Evolutionary conservation across 2,329 filamentous ascomycete genomes (phyloP), one percentile per base, ranked within the genome.

Genomic region (Metarhizium sp.): DNA sequence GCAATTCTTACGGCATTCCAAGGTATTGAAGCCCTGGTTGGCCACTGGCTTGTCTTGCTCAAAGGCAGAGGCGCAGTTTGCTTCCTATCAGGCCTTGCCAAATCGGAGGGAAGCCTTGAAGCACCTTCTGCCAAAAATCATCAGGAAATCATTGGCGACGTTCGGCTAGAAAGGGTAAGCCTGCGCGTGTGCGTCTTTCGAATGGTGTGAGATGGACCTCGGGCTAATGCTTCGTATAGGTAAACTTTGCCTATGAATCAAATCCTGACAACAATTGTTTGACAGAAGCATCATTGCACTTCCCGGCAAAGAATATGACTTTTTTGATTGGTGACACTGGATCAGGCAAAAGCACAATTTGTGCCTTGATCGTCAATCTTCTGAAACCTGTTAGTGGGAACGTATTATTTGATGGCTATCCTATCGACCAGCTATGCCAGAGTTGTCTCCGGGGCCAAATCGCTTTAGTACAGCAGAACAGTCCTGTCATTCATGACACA

Each of bases 271-370:
- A 79, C 18, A 66, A 70, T 0, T 84, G 86, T 2, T 75, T 96
- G 10, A 70, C 79, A 1, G 71, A 79, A 6, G 80, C 81, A 0
- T 84, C 77, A 0, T 78, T 96, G 58, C 80, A 77, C 60, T 92
- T 97, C 56, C 80, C 84, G 0, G 77, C 86, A 0, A 86, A 88
- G 0, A 77, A 88, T 58, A 83, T 86, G 3, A 90, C 85, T 0
- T 96, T 94, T 64, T 76, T 97, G 2, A 82, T 96, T 51, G 94
- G 92, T 0, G 81, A 79, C 63, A 96, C 90, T 64, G 94, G 94
- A 0, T 96, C 90, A 2, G 92, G 92, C 0, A 97, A 97, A 69
- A 96, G 90, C 62, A 97, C 92, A 0, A 66, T 97, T 1, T 85
- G 87, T 1, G 90, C 90, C 64, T 76, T 97, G 0, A 76, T 97